A percentile compares a stretch with the other conserved stretches of the same genome.
Conservation (phyloP, 2,329 filamentous ascomycete genomes). For the Stemphylium beticola region DNA sequence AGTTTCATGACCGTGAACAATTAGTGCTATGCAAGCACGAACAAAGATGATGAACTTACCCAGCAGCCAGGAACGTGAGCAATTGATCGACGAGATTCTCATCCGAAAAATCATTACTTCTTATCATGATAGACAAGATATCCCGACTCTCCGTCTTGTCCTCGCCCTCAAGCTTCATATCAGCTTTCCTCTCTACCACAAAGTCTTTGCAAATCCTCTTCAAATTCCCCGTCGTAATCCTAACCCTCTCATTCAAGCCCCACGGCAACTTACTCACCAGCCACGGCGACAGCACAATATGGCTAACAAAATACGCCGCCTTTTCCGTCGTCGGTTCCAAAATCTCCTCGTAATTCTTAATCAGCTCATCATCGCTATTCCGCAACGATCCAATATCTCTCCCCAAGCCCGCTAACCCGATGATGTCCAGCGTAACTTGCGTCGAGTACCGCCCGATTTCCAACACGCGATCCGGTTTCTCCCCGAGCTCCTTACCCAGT, state of each 20-base stretch:
- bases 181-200: slow-evolving; percentile 55
- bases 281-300: slow-evolving; percentile 46
- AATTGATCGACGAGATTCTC: slow-evolving; percentile 61
- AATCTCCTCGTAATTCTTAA: slow-evolving; percentile 52
- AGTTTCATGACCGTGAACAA: slow-evolving; percentile 67
- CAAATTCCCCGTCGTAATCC: slow-evolving; percentile 45
- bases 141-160: slow-evolving; percentile 47
- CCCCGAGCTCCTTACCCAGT: slow-evolving; percentile 62
- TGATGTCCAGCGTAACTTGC: slow-evolving; percentile 56
- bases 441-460: slow-evolving; percentile 54
- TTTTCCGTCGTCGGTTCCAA: slow-evolving; percentile 57
- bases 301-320: slow-evolving; percentile 51
- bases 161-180: slow-evolving; percentile 42
- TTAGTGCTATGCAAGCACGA: neutral
- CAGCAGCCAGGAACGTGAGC: slow-evolving; percentile 62
- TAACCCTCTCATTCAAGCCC: slow-evolving; percentile 54
- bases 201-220: slow-evolving; percentile 54
- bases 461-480: slow-evolving; percentile 47
- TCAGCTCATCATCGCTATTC: slow-evolving; percentile 51
- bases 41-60: slow-evolving; percentile 47
- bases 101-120: slow-evolving; percentile 60
- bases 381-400: slow-evolving; percentile 52
- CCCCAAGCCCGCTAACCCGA: slow-evolving; percentile 54
- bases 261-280: slow-evolving; percentile 54
- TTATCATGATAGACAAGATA: slow-evolving; percentile 58